A percentile compares a stretch with the other conserved stretches of the same genome.
Evolutionary conservation across 2,329 filamentous ascomycete species (phyloP).

Genomic region (Claviceps monticola): DNA sequence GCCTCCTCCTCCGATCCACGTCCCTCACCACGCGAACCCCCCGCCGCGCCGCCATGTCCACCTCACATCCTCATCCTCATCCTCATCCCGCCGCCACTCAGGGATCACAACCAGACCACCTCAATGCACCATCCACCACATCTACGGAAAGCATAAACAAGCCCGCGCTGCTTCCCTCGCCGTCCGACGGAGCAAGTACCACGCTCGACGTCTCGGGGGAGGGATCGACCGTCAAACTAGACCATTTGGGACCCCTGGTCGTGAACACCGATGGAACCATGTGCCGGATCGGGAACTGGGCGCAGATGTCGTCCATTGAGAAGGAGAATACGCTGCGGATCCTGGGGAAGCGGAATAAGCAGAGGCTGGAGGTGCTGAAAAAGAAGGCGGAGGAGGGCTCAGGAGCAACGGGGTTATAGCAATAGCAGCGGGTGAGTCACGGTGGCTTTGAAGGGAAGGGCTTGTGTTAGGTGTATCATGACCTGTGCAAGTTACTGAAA

Average conservation of each 20-base stretch:
- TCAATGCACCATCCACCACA: not conserved
- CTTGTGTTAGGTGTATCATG: no score
- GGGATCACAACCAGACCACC: not conserved
- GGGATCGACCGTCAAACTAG: slow-evolving; percentile 38
- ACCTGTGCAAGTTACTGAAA: no score
- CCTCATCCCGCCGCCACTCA: not conserved
- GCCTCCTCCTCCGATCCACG: not conserved
- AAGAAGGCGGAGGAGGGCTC: slow-evolving; percentile 6
- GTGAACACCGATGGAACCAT: slow-evolving; percentile 60
- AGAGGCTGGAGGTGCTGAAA: slow-evolving; percentile 39
- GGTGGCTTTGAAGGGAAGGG: no score
- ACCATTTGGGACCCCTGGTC: slow-evolving; percentile 59
- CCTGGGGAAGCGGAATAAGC: slow-evolving; percentile 54
- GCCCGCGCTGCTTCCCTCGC: slow-evolving; percentile 13
- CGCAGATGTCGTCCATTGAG: slow-evolving; percentile 55
- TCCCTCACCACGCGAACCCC: not conserved
- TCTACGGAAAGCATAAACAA: slow-evolving; percentile 2
- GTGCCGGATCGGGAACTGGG: slow-evolving; percentile 61
- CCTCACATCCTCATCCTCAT: not conserved
- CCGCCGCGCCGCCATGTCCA: not conserved
- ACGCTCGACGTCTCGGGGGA: slow-evolving; percentile 20
- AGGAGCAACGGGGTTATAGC: no score
- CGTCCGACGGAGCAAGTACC: slow-evolving; percentile 7
- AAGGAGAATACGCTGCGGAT: slow-evolving; percentile 51
- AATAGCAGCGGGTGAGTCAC: no score